Evolutionary conservation across 192 early-diverging fungal genomes (phyloP).

Genomic region (Gamsiella multidivaricata): DNA sequence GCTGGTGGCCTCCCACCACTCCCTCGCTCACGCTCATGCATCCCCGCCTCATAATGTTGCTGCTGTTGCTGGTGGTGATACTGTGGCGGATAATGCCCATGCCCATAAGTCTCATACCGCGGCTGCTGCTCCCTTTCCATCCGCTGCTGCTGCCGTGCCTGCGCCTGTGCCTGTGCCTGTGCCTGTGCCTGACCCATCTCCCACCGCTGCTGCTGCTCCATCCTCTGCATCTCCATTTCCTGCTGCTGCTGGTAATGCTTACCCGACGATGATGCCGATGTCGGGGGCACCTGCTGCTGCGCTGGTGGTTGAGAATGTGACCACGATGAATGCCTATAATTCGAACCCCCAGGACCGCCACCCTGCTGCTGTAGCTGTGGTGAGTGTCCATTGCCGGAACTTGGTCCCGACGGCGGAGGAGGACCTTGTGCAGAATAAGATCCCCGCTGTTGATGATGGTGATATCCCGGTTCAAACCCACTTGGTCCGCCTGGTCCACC

Average conservation of each 20-base stretch:
- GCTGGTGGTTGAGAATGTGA: neutral
- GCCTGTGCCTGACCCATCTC: constrained; percentile 2
- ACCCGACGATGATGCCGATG: too few species aligned
- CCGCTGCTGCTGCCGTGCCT: constrained; percentile 10
- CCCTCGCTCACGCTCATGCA: neutral
- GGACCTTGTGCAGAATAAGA: too few species aligned
- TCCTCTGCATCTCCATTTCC: constrained; percentile 9
- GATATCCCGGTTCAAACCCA: too few species aligned
- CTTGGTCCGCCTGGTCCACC: too few species aligned
- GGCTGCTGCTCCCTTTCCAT: constrained; percentile 22
- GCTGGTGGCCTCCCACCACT: too few species aligned
- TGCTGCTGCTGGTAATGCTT: neutral
- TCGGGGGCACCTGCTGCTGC: neutral
- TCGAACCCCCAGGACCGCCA: neutral
- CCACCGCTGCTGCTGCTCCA: neutral
- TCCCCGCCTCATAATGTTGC: constrained; percentile 1
- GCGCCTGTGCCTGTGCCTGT: neutral
- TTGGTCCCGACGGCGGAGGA: too few species aligned
- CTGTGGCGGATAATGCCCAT: neutral
- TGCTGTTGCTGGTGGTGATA: neutral
- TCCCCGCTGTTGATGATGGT: too few species aligned
- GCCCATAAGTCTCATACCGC: constrained; percentile 3
- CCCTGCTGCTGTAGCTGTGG: constrained; percentile 6
- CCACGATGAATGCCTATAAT: neutral
- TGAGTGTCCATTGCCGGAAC: too few species aligned